Conservation (phyloP, 1,139 yeast species). For the Pneumocystis sp. region DNA sequence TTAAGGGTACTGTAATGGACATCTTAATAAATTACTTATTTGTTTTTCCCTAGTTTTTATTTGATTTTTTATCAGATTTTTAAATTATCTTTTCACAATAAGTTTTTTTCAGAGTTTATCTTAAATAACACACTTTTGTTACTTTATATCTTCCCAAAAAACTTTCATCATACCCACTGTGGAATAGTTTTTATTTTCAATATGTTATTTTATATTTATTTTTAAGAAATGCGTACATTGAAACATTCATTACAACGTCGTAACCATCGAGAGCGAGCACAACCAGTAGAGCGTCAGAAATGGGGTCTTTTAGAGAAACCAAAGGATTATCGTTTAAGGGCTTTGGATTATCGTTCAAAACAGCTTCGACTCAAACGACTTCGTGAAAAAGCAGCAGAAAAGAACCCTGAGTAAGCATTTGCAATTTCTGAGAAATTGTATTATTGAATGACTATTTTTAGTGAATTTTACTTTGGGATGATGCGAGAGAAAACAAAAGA, state of each 20-base stretch:
- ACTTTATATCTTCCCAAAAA: neutral
- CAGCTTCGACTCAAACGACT: constrained; percentile 70
- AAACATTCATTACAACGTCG: neutral
- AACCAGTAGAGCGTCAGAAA: constrained; percentile 53
- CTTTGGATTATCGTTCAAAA: constrained; percentile 76
- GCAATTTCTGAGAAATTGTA: neutral
- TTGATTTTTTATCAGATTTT: no score
- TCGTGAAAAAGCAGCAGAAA: constrained; percentile 50
- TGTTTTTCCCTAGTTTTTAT: no score
- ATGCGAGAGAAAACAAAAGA: constrained; percentile 49
- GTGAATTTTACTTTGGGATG: constrained; percentile 89
- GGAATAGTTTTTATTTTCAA: neutral
- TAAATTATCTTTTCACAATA: no score
- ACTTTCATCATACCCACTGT: neutral
- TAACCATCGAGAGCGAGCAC: constrained; percentile 73
- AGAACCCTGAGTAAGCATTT: constrained; percentile 52
- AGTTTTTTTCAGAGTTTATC: no score
- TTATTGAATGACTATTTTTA: neutral
- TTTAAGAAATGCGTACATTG: neutral
- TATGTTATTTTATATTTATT: neutral
- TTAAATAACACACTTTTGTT: no score
- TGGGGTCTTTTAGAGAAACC: constrained; percentile 85
- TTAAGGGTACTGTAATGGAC: no score
- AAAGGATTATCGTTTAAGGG: constrained; percentile 79
- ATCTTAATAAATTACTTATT: no score